Evolutionary conservation across 2,329 filamentous ascomycete genomes (phyloP), one percentile per base, ranked within the genome.

Genomic region (Cercospora berteroae): DNA sequence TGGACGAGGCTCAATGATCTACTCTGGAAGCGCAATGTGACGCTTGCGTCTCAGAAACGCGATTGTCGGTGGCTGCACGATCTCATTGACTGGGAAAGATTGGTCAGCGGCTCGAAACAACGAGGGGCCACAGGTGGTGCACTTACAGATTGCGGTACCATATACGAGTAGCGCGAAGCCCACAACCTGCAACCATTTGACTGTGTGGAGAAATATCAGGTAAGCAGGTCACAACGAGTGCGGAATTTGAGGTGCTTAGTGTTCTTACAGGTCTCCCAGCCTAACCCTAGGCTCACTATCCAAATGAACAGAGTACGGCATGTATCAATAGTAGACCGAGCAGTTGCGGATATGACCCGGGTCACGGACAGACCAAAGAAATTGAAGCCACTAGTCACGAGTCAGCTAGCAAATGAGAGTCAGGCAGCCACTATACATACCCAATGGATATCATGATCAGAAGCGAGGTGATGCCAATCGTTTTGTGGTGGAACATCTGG

Each of bases 401-500:
- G 64, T 74, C 44, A 72, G 70, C 33, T 23, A 69, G 36, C 58
- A n/a, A 64, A 36, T 20, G 23, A 36, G 60, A 50, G 31, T 8
- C 29, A n/a, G 7, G 36, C n/a, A n/a, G 18, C 23, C 48, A 50
- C 2, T 36, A 20, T 9, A 59, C 88, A 77, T 87, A 96, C 91
- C 94, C 94, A 74, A 99, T 99, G 75, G 93, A 96, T 72, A 99
- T 86, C 95, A 99, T 99, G 78, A 98, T 98, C 67, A 96, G 80
- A 7, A 98, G 64, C 71, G 93, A 96, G 23, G 92, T 92, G 3
- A 94, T 74, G 31, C 89, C 87, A 68, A 99, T 89, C 16, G 86
- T 81, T 62, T 83, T 86, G 79, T 94, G 89, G 39, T 88, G 83
- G 9, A 88, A 88, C 80, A 99, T 88, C 80, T 98, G 88, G 69